Base-by-base conservation (phyloP, 2,329 filamentous ascomycete species). In the Pseudopithomyces chartarum region DNA sequence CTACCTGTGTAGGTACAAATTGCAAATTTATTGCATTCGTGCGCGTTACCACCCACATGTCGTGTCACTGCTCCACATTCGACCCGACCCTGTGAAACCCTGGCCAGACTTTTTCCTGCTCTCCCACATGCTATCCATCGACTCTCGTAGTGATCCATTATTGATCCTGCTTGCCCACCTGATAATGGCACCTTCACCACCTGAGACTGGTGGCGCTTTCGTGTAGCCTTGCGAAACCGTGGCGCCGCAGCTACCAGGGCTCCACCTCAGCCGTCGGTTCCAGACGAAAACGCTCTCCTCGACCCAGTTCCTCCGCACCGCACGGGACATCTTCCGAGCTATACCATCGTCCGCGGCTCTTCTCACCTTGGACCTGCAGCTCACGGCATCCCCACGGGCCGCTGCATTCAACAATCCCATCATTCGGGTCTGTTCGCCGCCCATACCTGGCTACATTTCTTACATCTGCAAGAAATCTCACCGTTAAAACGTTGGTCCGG, bases 31-130 rank as follows among this genome's bases (percentile, higher is more conserved):
- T 50, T 40, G 47, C 34, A 32, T 29, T n/a, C 5, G 34, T 40
- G 46, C 32, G 19, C 33, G 44, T 34, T 47, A 29, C 44, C 44
- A 17, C 1, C 23, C 44, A 29, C n/a, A 47, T 47, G 45, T 29
- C n/a, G 47, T 50, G 47, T 50, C 33, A 50, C 47, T 29, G 34
- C 47, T 50, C 47, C 47, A 50, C 34, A 50, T 17, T 22, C 47
- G 22, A 19, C 22, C 23, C 20, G 33, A 50, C 34, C 19, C 32
- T 23, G 45, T 33, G 19, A 38, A 26, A 11, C 47, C 20, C 20
- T 38, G 45, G n/a, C 45, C 19, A 26, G 29, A 36, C 33, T 15
- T 39, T 39, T 29, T 8, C 26, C 26, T 5, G 26, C 26, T 8
- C 26, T 29, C 8, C 26, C 26, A 4, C 4, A 8, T 8, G 5